Conservation (phyloP, 345 rosid species). For the Eucalyptus lansdowneana region DNA sequence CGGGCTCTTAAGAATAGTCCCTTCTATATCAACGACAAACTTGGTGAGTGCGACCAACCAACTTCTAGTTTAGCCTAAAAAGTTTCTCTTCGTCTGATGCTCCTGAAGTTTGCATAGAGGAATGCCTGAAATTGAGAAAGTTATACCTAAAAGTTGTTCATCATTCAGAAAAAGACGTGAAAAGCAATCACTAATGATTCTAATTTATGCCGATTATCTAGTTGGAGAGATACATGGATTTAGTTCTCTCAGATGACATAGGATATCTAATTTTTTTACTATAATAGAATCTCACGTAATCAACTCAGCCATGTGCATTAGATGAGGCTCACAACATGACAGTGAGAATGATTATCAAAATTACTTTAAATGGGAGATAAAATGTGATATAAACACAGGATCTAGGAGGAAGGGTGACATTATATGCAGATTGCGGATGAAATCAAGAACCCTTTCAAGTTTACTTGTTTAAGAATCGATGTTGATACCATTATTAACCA, state of each 20-base stretch:
- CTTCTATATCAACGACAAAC: slow-evolving; percentile 1
- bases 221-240: not conserved
- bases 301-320: not conserved
- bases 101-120: not conserved
- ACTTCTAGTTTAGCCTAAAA: too few relatives aligned
- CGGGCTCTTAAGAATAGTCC: slow-evolving; percentile 5
- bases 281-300: not conserved
- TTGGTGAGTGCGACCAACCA: not conserved
- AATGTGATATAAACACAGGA: not conserved
- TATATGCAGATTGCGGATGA: not conserved
- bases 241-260: not conserved
- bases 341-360: not conserved
- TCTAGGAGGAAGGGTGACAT: not conserved
- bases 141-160: not conserved
- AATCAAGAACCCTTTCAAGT: not conserved
- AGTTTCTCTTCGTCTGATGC: not conserved
- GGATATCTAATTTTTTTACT: not conserved
- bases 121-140: not conserved
- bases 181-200: not conserved
- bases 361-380: not conserved
- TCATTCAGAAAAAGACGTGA: not conserved
- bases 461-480: not conserved
- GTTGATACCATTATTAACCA: not conserved
- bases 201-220: not conserved
- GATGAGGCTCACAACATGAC: not conserved